phyloP scores from a whole-genome alignment of 1,284 basidiomycete species.

The Caloboletus inedulis region DNA sequence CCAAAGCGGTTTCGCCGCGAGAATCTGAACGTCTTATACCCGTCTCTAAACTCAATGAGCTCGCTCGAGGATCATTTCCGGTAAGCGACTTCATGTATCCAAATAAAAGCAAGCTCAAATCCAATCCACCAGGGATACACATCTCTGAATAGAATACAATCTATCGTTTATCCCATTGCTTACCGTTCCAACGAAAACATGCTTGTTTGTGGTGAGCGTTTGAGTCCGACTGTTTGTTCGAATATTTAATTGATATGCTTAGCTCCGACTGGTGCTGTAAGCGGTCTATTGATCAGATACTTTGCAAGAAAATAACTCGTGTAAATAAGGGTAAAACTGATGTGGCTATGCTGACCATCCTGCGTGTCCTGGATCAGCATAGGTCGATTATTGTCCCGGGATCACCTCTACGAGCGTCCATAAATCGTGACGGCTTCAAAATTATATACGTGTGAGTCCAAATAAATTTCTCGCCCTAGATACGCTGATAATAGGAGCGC shows the following conservation, averaged over 20 bases:
- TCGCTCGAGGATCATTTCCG: conserved; percentile 87
- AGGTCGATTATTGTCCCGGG: conserved; percentile 37
- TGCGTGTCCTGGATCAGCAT: conserved; percentile 84
- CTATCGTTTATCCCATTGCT: conserved; percentile 91
- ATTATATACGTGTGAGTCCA: conserved; percentile 88
- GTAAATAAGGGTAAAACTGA: conserved; percentile 91
- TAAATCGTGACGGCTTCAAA: conserved; percentile 81
- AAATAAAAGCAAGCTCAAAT: background rate
- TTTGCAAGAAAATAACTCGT: conserved; percentile 10
- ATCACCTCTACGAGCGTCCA: conserved; percentile 48
- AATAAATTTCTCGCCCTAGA: background rate
- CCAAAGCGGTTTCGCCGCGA: conserved; percentile 75
- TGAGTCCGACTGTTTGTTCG: background rate
- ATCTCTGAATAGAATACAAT: conserved; percentile 92
- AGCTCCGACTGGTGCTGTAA: conserved; percentile 94
- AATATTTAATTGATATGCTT: conserved; percentile 10
- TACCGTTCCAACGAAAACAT: conserved; percentile 96
- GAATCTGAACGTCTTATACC: conserved; percentile 70
- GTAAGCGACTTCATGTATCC: conserved; percentile 44
- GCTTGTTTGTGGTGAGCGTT: conserved; percentile 83
- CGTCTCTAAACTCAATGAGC: conserved; percentile 72
- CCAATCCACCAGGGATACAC: conserved; percentile 67
- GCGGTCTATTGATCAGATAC: conserved; percentile 29
- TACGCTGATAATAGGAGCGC: conserved; percentile 4
- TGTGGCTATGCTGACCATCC: conserved; percentile 92